Conservation (phyloP, 73 alveolate species). For the Uronychia setigera region DNA sequence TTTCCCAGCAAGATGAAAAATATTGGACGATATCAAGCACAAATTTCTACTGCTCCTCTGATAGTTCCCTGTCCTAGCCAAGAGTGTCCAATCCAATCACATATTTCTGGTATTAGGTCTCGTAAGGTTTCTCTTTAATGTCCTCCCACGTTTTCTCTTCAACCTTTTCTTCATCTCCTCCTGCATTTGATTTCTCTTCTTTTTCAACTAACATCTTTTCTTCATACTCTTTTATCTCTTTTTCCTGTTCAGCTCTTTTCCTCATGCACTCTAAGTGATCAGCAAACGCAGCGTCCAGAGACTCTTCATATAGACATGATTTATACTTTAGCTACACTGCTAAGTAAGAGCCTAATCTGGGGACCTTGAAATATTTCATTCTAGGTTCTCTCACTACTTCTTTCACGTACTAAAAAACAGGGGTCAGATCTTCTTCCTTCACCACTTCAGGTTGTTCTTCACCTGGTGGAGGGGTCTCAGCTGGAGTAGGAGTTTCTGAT, state of each 20-base stretch:
- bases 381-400: conserved; percentile 94
- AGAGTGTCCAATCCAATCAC: conserved; percentile 93
- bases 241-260: conserved; percentile 75
- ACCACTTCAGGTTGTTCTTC: conserved; percentile 61
- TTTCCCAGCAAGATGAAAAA: conserved; percentile 72
- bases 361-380: conserved; percentile 91
- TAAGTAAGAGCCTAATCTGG: conserved; percentile 91
- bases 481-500: conserved; percentile 42
- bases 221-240: conserved; percentile 78
- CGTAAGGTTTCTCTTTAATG: conserved; percentile 76
- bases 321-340: conserved; percentile 85
- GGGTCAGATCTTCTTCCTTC: conserved; percentile 66
- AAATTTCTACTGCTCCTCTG: conserved; percentile 76
- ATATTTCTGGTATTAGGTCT: conserved; percentile 66
- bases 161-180: conserved; percentile 84
- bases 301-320: conserved; percentile 79
- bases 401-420: conserved; percentile 56
- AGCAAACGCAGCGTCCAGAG: conserved; percentile 86
- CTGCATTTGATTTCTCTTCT: conserved; percentile 59
- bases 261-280: conserved; percentile 28
- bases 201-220: conserved; percentile 56
- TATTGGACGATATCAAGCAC: conserved; percentile 58
- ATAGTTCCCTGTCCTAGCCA: conserved; percentile 90
- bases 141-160: conserved; percentile 84
- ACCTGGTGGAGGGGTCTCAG: conserved; percentile 44